Conservation (phyloP, 345 rosid species). For the Boechera stricta region DNA sequence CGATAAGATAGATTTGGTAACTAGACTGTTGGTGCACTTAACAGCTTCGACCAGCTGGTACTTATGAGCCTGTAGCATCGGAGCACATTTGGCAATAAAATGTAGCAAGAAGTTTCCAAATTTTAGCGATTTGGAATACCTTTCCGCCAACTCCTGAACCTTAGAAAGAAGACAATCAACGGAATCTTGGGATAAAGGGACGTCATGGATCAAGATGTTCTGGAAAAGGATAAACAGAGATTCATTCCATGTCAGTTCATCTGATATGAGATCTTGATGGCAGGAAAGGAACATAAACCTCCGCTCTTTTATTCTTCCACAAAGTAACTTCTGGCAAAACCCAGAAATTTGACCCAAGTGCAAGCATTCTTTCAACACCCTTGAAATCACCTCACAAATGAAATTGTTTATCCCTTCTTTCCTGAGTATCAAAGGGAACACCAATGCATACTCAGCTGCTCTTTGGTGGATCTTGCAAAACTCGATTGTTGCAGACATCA, state of each 20-base stretch:
- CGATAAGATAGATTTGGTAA: slow-evolving; percentile 66
- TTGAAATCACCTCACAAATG: slow-evolving; percentile 59
- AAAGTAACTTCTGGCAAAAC: slow-evolving; percentile 70
- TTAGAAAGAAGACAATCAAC: slow-evolving; percentile 58
- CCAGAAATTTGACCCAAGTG: slow-evolving; percentile 79
- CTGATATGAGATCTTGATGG: slow-evolving; percentile 58
- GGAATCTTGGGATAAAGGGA: slow-evolving; percentile 64
- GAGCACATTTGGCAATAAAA: slow-evolving; percentile 58
- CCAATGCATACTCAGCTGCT: slow-evolving; percentile 65
- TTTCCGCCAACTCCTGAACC: slow-evolving; percentile 49
- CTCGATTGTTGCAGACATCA: slow-evolving; percentile 57
- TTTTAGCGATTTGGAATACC: slow-evolving; percentile 61
- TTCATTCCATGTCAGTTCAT: slow-evolving; percentile 74
- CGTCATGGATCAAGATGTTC: slow-evolving; percentile 58
- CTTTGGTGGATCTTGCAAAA: slow-evolving; percentile 70
- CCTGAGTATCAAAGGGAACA: slow-evolving; percentile 61
- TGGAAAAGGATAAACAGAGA: slow-evolving; percentile 64
- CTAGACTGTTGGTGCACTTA: slow-evolving; percentile 63
- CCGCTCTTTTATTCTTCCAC: slow-evolving; percentile 54
- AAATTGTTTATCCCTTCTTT: slow-evolving; percentile 66
- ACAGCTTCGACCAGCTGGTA: slow-evolving; percentile 57
- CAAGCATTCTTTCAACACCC: slow-evolving; percentile 71
- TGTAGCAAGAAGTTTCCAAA: slow-evolving; percentile 76
- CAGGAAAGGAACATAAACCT: slow-evolving; percentile 59
- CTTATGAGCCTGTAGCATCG: slow-evolving; percentile 57